These are phyloP conservation scores for Candida corydali DNA, from an alignment of 805 yeast genomes.

Conservation along the genomic window DNA sequence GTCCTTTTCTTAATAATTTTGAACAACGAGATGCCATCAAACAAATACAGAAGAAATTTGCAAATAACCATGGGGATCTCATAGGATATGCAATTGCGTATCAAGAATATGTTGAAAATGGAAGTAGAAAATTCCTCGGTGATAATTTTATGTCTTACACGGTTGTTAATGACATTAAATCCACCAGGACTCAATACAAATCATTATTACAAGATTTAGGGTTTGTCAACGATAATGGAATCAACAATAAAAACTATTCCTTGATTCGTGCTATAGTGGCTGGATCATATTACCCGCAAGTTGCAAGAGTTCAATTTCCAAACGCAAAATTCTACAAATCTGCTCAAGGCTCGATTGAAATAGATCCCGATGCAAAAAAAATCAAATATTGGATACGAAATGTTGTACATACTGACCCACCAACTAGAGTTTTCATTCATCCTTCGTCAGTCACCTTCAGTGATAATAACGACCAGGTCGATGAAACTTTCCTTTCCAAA, in stretches of 20 bases:
- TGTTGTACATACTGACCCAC: conserved; percentile 42
- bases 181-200: conserved; percentile 66
- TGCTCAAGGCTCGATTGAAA: conserved; percentile 73
- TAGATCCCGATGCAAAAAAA: conserved; percentile 76
- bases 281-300: conserved; percentile 78
- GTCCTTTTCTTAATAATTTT: conserved; percentile 61
- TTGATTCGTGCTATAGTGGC: conserved; percentile 67
- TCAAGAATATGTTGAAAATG: conserved; percentile 42
- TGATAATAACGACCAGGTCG: conserved; percentile 18
- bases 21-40: conserved; percentile 68
- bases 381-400: conserved; percentile 72
- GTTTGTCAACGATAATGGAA: conserved; percentile 45
- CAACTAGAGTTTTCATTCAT: conserved; percentile 75
- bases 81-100: conserved; percentile 62
- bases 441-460: conserved; percentile 79
- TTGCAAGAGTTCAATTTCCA: conserved; percentile 78
- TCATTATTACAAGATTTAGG: conserved; percentile 75
- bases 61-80: conserved; percentile 68
- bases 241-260: conserved; percentile 47
- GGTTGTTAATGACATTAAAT: conserved; percentile 64
- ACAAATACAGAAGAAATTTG: conserved; percentile 31
- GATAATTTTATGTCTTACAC: conserved; percentile 60
- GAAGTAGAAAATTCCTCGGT: conserved; percentile 40
- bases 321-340: conserved; percentile 71
- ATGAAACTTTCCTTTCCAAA: conserved; percentile 8